Percentiles rank a stretch among this genome's conserved stretches.
Conservation (phyloP, 148 eudicot genomes). For the Camellia granthamiana region DNA sequence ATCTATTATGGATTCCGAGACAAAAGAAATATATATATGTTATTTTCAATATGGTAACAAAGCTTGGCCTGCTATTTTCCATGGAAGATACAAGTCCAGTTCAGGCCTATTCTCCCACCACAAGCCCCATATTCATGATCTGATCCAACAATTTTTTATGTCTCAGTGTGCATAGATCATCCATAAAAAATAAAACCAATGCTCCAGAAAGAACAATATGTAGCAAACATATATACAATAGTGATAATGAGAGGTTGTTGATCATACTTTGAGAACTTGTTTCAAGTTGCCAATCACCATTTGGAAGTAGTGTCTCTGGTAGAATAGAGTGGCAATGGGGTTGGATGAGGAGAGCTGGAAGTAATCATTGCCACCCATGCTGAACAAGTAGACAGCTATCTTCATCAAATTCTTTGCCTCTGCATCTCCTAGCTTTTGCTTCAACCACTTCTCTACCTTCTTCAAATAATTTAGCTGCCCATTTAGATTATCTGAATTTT, state of each 20-base stretch:
- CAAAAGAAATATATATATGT: too few species aligned
- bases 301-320: neutral
- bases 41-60: too few species aligned
- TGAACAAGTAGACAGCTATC: constrained; percentile 16
- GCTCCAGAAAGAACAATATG: neutral
- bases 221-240: neutral
- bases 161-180: too few species aligned
- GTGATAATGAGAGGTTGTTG: neutral
- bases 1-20: too few species aligned
- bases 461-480: constrained; percentile 33
- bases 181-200: neutral
- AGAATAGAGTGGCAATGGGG: neutral
- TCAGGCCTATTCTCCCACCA: too few species aligned
- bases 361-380: constrained; percentile 20
- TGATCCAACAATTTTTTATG: too few species aligned
- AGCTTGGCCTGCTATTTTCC: too few species aligned
- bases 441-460: constrained; percentile 30
- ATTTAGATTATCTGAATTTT: constrained; percentile 33
- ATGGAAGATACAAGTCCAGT: too few species aligned
- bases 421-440: constrained; percentile 36
- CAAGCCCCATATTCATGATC: too few species aligned
- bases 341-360: neutral
- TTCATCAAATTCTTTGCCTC: neutral
- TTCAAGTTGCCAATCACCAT: constrained; percentile 16
- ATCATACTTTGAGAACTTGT: constrained; percentile 5